Conservation (phyloP, 2,329 filamentous ascomycete species). For the Colletotrichum falcatum region DNA sequence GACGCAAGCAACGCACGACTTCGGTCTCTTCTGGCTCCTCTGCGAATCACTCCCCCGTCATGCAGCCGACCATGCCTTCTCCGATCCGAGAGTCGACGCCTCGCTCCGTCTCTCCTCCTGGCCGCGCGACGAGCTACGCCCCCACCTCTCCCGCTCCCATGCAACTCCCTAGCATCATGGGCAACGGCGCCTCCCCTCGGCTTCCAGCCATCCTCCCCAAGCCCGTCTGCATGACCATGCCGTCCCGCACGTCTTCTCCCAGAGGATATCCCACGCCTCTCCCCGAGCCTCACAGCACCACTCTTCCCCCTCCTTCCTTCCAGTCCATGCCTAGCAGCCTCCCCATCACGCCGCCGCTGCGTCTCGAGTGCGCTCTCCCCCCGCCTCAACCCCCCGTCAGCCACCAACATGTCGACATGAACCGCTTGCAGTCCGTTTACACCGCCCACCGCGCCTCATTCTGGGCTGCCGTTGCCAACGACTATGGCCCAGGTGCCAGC, state of each 20-base stretch:
- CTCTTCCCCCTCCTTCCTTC: slow-evolving; percentile 57
- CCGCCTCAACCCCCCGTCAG: slow-evolving; percentile 51
- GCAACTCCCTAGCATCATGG: slow-evolving; percentile 67
- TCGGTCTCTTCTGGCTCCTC: slow-evolving; percentile 77
- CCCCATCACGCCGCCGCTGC: slow-evolving; percentile 60
- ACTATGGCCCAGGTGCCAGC: slow-evolving; percentile 75
- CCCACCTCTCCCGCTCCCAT: slow-evolving; percentile 59
- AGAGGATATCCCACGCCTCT: slow-evolving; percentile 56
- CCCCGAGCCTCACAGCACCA: slow-evolving; percentile 60
- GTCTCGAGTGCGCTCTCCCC: slow-evolving; percentile 69
- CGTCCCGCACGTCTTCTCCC: slow-evolving; percentile 51
- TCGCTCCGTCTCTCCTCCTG: slow-evolving; percentile 62
- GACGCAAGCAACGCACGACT: slow-evolving; percentile 76
- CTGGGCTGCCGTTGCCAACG: slow-evolving; percentile 77
- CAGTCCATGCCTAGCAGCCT: slow-evolving; percentile 44
- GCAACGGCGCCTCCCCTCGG: slow-evolving; percentile 60
- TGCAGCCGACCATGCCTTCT: slow-evolving; percentile 61
- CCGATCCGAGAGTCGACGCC: slow-evolving; percentile 62
- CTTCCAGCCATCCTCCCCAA: slow-evolving; percentile 75
- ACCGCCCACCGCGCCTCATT: slow-evolving; percentile 76
- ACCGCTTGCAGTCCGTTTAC: slow-evolving; percentile 77
- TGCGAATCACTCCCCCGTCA: slow-evolving; percentile 63
- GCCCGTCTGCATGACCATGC: slow-evolving; percentile 65
- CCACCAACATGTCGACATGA: slow-evolving; percentile 67
- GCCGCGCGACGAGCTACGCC: slow-evolving; percentile 58